Conservation (phyloP, 768 basidiomycete species). For the Hygrocybe coccinea region DNA sequence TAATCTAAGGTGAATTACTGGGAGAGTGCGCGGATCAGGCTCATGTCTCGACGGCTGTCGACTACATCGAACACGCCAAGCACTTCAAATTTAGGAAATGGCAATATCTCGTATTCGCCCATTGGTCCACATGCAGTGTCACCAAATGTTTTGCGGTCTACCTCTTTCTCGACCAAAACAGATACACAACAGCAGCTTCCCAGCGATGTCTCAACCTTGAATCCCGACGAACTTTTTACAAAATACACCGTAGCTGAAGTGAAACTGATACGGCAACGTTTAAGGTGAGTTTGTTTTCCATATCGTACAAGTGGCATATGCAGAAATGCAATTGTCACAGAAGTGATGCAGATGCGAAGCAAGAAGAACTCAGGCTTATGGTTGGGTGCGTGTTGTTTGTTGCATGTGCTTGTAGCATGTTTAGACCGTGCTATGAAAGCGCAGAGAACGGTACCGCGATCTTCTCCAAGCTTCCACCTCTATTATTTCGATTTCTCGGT, state of each 20-base stretch:
- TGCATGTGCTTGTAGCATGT: conserved; percentile 7
- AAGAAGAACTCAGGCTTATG: conserved; percentile 84
- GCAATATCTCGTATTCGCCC: neutral
- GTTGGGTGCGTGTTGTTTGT: conserved; percentile 70
- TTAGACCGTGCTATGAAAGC: conserved; percentile 46
- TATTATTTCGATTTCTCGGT: conserved; percentile 69
- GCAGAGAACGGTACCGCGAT: conserved; percentile 86
- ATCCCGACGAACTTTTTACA: conserved; percentile 72
- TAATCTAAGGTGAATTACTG: too few species aligned
- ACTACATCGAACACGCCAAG: conserved; percentile 25
- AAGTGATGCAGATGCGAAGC: conserved; percentile 78
- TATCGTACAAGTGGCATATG: conserved; percentile 6
- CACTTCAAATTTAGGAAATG: conserved; percentile 13
- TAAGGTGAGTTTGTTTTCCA: conserved; percentile 45
- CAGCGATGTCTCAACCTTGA: conserved; percentile 32
- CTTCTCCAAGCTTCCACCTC: conserved; percentile 81
- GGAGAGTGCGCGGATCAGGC: too few species aligned
- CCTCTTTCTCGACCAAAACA: conserved; percentile 11
- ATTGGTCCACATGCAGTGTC: neutral
- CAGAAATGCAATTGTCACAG: conserved; percentile 33
- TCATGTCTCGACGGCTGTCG: conserved; percentile 40
- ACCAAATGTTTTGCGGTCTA: conserved; percentile 1
- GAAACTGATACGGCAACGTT: conserved; percentile 56
- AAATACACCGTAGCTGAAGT: conserved; percentile 70
- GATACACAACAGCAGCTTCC: conserved; percentile 11